These are phyloP conservation scores for Aspergillus conjunctus DNA, from an alignment of 495 filamentous ascomycete genomes.

Conservation along the genomic window DNA sequence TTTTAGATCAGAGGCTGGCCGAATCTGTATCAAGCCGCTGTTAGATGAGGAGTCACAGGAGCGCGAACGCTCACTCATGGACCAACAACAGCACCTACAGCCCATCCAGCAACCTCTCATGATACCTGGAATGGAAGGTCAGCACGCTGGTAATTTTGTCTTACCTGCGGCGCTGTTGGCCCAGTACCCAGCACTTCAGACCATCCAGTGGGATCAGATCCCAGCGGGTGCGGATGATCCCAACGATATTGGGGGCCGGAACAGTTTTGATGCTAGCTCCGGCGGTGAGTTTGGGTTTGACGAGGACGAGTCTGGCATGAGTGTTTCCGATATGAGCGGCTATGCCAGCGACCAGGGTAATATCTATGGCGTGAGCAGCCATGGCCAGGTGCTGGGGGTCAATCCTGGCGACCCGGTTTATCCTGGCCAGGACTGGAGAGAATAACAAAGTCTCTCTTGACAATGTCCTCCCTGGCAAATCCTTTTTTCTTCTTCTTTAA, in stretches of 20 bases:
- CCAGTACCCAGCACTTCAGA: constrained; percentile 88
- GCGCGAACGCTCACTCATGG: constrained; percentile 64
- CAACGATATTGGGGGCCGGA: constrained; percentile 74
- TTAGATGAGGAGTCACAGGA: constrained; percentile 88
- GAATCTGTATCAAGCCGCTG: constrained; percentile 93
- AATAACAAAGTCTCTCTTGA: constrained; percentile 19
- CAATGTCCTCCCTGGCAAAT: constrained; percentile 5
- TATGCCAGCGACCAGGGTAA: constrained; percentile 37
- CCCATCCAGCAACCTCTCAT: constrained; percentile 47
- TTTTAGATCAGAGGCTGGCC: constrained; percentile 92
- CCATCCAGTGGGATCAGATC: constrained; percentile 74
- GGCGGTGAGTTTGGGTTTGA: constrained; percentile 57
- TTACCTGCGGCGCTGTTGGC: constrained; percentile 84
- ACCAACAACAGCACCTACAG: constrained; percentile 59
- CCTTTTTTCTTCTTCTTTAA: constrained; percentile 5
- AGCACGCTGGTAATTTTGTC: constrained; percentile 57
- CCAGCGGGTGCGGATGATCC: constrained; percentile 57
- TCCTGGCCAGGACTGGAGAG: constrained; percentile 37
- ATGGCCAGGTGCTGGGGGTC: constrained; percentile 36
- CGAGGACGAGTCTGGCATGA: constrained; percentile 49
- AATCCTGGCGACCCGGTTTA: constrained; percentile 40
- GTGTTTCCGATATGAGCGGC: constrained; percentile 41
- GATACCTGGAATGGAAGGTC: constrained; percentile 44
- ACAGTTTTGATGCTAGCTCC: constrained; percentile 88
- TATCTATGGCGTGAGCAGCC: constrained; percentile 38